Evolutionary conservation across 208 protist species (phyloP).

Genomic region (Leishmania tropica): DNA sequence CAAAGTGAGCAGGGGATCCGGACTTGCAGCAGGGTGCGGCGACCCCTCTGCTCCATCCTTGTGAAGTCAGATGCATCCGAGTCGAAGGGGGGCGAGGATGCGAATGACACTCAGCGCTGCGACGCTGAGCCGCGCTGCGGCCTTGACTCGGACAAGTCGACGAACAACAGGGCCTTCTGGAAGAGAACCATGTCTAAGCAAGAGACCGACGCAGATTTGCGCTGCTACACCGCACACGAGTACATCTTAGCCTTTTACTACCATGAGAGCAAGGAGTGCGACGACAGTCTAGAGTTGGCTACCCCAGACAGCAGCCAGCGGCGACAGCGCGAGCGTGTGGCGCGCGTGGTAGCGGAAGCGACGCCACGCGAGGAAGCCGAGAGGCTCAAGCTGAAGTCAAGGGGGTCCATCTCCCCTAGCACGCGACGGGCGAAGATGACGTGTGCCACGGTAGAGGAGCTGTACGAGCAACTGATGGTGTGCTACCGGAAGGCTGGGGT

Average conservation of each 20-base stretch:
- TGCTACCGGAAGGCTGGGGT: constrained; percentile 20
- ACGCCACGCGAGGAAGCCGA: constrained; percentile 84
- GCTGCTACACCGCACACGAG: constrained; percentile 23
- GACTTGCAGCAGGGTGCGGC: background rate
- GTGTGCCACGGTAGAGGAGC: constrained; percentile 2
- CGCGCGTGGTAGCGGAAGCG: constrained; percentile 24
- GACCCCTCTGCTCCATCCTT: background rate
- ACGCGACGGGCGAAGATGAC: constrained; percentile 5
- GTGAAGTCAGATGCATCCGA: background rate
- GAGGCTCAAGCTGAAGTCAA: constrained; percentile 31
- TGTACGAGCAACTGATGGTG: constrained; percentile 9
- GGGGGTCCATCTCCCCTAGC: background rate
- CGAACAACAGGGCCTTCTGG: background rate
- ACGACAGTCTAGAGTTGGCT: constrained; percentile 5
- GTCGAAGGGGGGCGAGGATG: background rate
- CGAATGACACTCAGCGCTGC: background rate
- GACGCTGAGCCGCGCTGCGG: background rate
- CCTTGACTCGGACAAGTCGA: background rate
- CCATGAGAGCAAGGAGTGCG: constrained; percentile 12
- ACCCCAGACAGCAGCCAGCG: constrained; percentile 6
- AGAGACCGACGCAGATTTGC: constrained; percentile 21
- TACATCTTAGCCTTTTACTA: constrained; percentile 29
- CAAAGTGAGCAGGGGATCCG: constrained; percentile 1
- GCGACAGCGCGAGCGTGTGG: constrained; percentile 13
- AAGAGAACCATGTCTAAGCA: constrained; percentile 8